phyloP scores from a whole-genome alignment of 2,329 filamentous ascomycete species.

The Metarhizium robertsii region DNA sequence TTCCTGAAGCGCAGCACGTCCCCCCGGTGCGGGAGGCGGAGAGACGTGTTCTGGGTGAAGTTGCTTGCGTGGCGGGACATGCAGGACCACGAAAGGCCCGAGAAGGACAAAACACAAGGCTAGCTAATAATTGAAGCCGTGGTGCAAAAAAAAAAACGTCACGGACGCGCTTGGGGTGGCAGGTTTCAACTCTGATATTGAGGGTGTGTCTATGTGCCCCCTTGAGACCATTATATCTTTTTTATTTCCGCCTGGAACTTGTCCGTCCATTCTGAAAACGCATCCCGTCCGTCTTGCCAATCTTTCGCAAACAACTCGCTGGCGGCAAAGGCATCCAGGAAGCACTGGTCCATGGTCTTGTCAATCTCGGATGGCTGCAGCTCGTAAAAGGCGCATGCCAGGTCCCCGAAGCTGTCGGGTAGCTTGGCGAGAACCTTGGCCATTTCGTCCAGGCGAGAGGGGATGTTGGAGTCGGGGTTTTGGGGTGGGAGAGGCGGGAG shows the following conservation, averaged over 20 bases:
- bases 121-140: too few species aligned
- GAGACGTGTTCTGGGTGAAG: too few species aligned
- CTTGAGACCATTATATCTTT: constrained; percentile 18
- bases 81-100: too few species aligned
- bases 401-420: constrained; percentile 59
- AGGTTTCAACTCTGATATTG: too few species aligned
- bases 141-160: too few species aligned
- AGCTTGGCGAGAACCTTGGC: constrained; percentile 47
- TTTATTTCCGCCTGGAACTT: constrained; percentile 46
- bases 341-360: constrained; percentile 47
- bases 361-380: constrained; percentile 51
- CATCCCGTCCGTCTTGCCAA: constrained; percentile 61
- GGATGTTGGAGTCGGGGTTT: constrained; percentile 20
- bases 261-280: constrained; percentile 68
- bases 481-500: constrained; percentile 34
- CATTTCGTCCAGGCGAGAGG: constrained; percentile 43
- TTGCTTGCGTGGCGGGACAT: too few species aligned
- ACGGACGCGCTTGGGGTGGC: too few species aligned
- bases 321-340: constrained; percentile 47
- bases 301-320: constrained; percentile 45
- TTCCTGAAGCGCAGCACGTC: too few species aligned
- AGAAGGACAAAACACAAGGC: too few species aligned
- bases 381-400: constrained; percentile 66
- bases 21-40: too few species aligned
- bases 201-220: background rate